These are phyloP conservation scores for Spinacia oleracea DNA, from an alignment of 179 eudicot species.

Conservation along the genomic window DNA sequence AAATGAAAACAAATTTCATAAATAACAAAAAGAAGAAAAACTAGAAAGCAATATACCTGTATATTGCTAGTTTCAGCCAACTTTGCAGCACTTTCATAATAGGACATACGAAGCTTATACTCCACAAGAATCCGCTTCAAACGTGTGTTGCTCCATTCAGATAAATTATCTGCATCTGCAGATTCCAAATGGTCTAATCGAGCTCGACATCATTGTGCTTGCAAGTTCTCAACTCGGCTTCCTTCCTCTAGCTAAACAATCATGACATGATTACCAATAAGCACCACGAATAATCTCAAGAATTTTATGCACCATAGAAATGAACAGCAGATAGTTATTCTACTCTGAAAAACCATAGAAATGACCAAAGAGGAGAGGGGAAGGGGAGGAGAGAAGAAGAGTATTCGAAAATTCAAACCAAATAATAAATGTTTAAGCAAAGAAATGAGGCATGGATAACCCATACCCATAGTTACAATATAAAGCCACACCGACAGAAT, in stretches of 20 bases:
- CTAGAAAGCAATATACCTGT: conserved; percentile 44
- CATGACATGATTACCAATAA: conserved; percentile 13
- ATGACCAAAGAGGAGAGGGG: background rate
- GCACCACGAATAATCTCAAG: background rate
- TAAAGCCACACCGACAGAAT: background rate
- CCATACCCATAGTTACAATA: background rate
- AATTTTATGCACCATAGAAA: background rate
- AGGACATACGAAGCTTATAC: conserved; percentile 96
- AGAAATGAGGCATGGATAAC: background rate
- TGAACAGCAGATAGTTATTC: background rate
- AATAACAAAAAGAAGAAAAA: too few relatives aligned
- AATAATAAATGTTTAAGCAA: background rate
- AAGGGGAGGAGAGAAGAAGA: background rate
- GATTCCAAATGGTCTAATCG: conserved; percentile 83
- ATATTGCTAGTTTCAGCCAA: conserved; percentile 72
- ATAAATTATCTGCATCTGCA: conserved; percentile 48
- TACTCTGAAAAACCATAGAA: background rate
- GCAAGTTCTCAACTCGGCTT: conserved; percentile 67
- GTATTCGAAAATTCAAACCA: too few relatives aligned
- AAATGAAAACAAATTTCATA: too few relatives aligned
- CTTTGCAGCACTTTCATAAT: conserved; percentile 79
- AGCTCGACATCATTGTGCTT: conserved; percentile 75
- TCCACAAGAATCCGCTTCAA: conserved; percentile 91
- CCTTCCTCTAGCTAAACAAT: conserved; percentile 79
- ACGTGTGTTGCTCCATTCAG: conserved; percentile 69